These are phyloP conservation scores for Corniculantispora saksenae DNA, from an alignment of 2,329 filamentous ascomycete genomes.

Conservation along the genomic window DNA sequence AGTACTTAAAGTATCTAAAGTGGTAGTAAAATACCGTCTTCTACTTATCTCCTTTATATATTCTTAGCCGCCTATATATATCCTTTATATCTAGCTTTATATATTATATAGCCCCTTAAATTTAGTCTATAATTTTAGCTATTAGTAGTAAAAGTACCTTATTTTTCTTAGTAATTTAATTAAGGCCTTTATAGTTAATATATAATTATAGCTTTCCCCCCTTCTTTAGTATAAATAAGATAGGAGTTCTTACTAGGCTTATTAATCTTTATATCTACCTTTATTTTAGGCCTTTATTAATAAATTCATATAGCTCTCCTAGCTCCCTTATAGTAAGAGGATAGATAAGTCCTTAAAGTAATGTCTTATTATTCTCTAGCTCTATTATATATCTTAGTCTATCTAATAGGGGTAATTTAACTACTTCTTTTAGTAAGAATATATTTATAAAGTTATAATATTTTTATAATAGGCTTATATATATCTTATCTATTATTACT, in stretches of 20 bases:
- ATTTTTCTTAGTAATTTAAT: background rate
- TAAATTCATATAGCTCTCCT: background rate
- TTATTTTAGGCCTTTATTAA: background rate
- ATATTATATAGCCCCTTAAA: background rate
- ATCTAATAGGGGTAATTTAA: background rate
- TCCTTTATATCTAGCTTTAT: constrained; percentile 5
- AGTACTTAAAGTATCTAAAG: constrained; percentile 32
- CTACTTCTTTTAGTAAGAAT: constrained; percentile 16
- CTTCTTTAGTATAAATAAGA: background rate
- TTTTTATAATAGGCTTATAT: too few species aligned
- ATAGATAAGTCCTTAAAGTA: constrained; percentile 18
- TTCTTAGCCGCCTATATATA: constrained; percentile 24
- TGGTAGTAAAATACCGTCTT: constrained; percentile 32
- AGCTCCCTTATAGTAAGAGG: constrained; percentile 15
- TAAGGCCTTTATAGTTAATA: background rate
- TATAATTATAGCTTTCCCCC: background rate
- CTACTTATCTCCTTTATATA: constrained; percentile 31
- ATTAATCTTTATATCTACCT: background rate
- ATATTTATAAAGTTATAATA: constrained; percentile 2
- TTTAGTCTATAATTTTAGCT: background rate
- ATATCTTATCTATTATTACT: too few species aligned
- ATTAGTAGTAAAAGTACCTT: background rate
- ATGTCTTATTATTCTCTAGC: constrained; percentile 5
- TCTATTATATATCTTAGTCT: constrained; percentile 18
- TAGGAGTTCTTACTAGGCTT: background rate